Percentiles rank a stretch among this genome's conserved stretches.
phyloP scores from a whole-genome alignment of 208 protist genomes.

The Tetramitus jugosus region DNA sequence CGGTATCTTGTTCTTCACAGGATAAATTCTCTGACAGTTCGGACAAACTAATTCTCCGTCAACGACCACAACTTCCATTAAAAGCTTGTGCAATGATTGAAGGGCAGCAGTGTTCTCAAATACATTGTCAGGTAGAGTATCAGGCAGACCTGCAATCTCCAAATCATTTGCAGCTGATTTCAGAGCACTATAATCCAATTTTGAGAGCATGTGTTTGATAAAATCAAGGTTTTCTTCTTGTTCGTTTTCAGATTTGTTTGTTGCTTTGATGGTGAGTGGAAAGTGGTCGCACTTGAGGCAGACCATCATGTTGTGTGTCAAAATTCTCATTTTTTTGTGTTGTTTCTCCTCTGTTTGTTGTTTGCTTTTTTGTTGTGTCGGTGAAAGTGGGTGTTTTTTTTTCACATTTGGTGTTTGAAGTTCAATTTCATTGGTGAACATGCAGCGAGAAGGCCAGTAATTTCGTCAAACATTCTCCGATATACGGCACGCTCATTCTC shows the following conservation, averaged over 20 bases:
- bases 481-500: too few species aligned
- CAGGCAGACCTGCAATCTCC: constrained; percentile 7
- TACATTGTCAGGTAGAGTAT: constrained; percentile 6
- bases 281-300: constrained; percentile 9
- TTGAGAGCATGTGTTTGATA: neutral
- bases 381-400: too few species aligned
- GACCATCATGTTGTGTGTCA: too few species aligned
- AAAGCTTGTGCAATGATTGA: constrained; percentile 11
- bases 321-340: too few species aligned
- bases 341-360: too few species aligned
- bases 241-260: neutral
- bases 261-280: constrained; percentile 10
- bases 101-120: neutral
- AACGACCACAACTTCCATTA: neutral
- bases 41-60: constrained; percentile 7
- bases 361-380: too few species aligned
- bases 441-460: too few species aligned
- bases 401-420: too few species aligned
- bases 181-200: constrained; percentile 16
- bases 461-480: too few species aligned
- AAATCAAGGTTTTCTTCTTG: constrained; percentile 15
- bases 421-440: too few species aligned
- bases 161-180: constrained; percentile 9
- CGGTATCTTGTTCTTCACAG: neutral
- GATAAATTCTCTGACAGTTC: constrained; percentile 7